A percentile compares a stretch with the other conserved stretches of the same genome.
phyloP scores from a whole-genome alignment of 2,329 filamentous ascomycete genomes.

The Ustilaginoidea virens region DNA sequence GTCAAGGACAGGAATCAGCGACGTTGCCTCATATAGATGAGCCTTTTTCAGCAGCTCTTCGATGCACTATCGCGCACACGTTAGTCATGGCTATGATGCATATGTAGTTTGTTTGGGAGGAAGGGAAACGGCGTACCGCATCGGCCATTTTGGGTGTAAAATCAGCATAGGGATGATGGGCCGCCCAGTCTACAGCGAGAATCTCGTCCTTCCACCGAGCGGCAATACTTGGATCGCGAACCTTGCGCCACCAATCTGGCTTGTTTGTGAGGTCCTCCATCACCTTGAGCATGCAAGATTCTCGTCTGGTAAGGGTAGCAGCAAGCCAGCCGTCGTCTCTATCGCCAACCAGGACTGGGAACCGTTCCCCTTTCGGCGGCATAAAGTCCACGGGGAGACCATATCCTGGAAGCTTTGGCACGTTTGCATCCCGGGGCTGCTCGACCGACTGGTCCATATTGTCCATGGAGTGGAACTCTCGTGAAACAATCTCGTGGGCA shows the following conservation, averaged over 20 bases:
- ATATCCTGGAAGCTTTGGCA: slow-evolving; percentile 11
- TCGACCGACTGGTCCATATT: too few relatives aligned
- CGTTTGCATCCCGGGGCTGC: too few relatives aligned
- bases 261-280: slow-evolving; percentile 19
- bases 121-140: neutral
- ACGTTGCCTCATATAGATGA: slow-evolving; percentile 15
- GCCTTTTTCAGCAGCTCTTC: slow-evolving; percentile 17
- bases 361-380: slow-evolving; percentile 5
- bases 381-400: slow-evolving; percentile 10
- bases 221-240: slow-evolving; percentile 11
- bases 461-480: too few relatives aligned
- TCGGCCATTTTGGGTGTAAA: slow-evolving; percentile 16
- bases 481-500: too few relatives aligned
- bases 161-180: slow-evolving; percentile 9
- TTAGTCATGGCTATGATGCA: too few relatives aligned
- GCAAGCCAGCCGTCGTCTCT: slow-evolving; percentile 10
- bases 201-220: slow-evolving; percentile 15
- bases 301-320: slow-evolving; percentile 13
- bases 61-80: slow-evolving; percentile 12
- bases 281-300: slow-evolving; percentile 18
- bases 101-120: neutral
- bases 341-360: slow-evolving; percentile 9
- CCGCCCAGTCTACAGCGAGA: slow-evolving; percentile 14
- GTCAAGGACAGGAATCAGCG: slow-evolving; percentile 15
- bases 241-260: slow-evolving; percentile 19